Conservation (phyloP, 139 green algal genomes). For the Tetraselmis chui region DNA sequence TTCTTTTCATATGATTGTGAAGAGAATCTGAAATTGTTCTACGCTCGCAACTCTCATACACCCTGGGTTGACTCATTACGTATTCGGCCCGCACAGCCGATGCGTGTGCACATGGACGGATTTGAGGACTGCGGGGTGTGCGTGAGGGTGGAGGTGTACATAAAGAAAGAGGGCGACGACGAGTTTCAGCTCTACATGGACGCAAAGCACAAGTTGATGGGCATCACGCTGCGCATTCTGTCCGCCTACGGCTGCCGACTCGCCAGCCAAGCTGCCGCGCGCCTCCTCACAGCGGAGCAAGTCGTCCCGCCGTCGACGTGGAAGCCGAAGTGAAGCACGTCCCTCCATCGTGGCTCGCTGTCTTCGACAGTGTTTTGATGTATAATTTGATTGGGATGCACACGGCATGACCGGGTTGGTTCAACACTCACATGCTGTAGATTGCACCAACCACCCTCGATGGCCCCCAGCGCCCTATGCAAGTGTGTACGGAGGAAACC, state of each 20-base stretch:
- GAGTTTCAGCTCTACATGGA: background rate
- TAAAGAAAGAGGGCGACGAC: background rate
- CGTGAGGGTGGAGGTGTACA: background rate
- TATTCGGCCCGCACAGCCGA: background rate
- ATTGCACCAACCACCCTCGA: too few relatives aligned
- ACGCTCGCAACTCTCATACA: too few relatives aligned
- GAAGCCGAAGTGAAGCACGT: too few relatives aligned
- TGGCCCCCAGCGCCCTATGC: too few relatives aligned
- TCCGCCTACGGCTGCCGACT: background rate
- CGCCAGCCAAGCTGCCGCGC: background rate
- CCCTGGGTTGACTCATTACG: too few relatives aligned
- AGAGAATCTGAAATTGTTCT: too few relatives aligned
- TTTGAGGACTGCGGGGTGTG: background rate
- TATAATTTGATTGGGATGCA: background rate
- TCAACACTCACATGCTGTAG: too few relatives aligned
- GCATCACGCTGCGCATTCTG: background rate
- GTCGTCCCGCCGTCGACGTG: too few relatives aligned
- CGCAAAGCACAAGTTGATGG: background rate
- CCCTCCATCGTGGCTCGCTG: too few relatives aligned
- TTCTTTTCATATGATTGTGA: too few relatives aligned
- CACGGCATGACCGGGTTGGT: too few relatives aligned
- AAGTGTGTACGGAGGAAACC: too few relatives aligned
- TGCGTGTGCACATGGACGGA: background rate
- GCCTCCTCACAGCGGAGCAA: background rate
- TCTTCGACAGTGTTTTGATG: background rate